phyloP scores from a whole-genome alignment of 352 stramenopile genomes.

The Globisporangium recalcitrans region DNA sequence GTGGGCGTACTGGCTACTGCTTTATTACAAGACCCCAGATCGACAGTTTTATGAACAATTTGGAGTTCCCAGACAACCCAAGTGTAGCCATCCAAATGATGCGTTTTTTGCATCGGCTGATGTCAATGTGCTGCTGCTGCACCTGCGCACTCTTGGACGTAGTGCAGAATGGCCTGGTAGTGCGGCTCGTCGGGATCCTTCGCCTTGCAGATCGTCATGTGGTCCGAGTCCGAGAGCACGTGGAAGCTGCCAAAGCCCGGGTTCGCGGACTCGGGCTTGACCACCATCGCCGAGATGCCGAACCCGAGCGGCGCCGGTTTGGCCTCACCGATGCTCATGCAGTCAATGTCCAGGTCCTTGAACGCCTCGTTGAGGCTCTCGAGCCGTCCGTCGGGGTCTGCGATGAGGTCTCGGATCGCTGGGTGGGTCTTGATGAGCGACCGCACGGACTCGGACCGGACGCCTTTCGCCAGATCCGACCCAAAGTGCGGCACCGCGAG shows the following conservation, averaged over 20 bases:
- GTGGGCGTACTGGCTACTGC: background rate
- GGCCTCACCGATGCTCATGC: slow-evolving; percentile 66
- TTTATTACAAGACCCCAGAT: background rate
- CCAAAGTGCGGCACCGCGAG: slow-evolving; percentile 83
- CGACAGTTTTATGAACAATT: background rate
- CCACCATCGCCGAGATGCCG: slow-evolving; percentile 66
- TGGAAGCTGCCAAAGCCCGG: slow-evolving; percentile 67
- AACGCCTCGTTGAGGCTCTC: slow-evolving; percentile 67
- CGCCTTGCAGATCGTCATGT: slow-evolving; percentile 88
- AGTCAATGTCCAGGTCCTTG: slow-evolving; percentile 55
- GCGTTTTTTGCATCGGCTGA: too few relatives aligned
- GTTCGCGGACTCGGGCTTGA: slow-evolving; percentile 70
- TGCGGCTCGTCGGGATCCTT: slow-evolving; percentile 56
- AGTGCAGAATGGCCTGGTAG: slow-evolving; percentile 53
- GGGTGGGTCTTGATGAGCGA: slow-evolving; percentile 71
- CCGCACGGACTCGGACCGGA: slow-evolving; percentile 64
- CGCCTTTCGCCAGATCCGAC: slow-evolving; percentile 58
- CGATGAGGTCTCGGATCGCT: slow-evolving; percentile 62
- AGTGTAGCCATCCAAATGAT: background rate
- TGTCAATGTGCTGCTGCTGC: background rate
- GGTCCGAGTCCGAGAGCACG: slow-evolving; percentile 51
- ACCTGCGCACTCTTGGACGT: slow-evolving; percentile 18
- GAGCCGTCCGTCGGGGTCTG: slow-evolving; percentile 46
- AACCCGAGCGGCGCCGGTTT: slow-evolving; percentile 56
- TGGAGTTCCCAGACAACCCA: background rate